These are phyloP conservation scores for Dioscorea alata DNA, from an alignment of 106 monocot species.

Conservation along the genomic window DNA sequence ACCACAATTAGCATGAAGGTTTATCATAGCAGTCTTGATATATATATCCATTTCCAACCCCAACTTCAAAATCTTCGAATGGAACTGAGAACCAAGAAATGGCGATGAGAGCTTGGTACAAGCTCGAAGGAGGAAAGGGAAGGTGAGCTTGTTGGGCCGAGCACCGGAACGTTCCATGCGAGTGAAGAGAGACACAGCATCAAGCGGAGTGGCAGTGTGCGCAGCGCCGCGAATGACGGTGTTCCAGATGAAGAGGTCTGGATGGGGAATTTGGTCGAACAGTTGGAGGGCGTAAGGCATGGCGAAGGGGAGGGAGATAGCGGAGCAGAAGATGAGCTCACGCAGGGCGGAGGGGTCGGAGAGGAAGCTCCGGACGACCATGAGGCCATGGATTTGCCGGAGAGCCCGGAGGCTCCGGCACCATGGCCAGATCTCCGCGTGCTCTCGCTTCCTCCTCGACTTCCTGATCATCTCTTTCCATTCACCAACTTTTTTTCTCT, in stretches of 20 bases:
- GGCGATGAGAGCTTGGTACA: constrained; percentile 35
- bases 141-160: constrained; percentile 51
- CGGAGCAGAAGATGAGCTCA: constrained; percentile 55
- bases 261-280: constrained; percentile 47
- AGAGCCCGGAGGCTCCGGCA: constrained; percentile 47
- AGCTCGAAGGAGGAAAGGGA: constrained; percentile 67
- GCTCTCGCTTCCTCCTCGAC: constrained; percentile 23
- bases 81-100: constrained; percentile 40
- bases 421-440: constrained; percentile 26
- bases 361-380: constrained; percentile 34
- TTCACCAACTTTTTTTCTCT: too few relatives aligned
- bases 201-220: constrained; percentile 33
- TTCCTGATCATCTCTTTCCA: constrained; percentile 24
- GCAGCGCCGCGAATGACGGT: constrained; percentile 70
- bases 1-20: constrained; percentile 55
- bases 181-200: constrained; percentile 43
- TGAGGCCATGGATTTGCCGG: constrained; percentile 49
- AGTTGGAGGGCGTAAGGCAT: constrained; percentile 41
- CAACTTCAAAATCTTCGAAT: constrained; percentile 27
- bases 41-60: constrained; percentile 39
- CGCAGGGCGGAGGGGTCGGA: constrained; percentile 30
- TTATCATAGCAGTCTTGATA: constrained; percentile 52
- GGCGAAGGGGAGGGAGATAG: constrained; percentile 28
- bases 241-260: constrained; percentile 78
- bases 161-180: constrained; percentile 24